Base-by-base conservation (phyloP, 805 yeast species). In the Metschnikowia corniflorae region DNA sequence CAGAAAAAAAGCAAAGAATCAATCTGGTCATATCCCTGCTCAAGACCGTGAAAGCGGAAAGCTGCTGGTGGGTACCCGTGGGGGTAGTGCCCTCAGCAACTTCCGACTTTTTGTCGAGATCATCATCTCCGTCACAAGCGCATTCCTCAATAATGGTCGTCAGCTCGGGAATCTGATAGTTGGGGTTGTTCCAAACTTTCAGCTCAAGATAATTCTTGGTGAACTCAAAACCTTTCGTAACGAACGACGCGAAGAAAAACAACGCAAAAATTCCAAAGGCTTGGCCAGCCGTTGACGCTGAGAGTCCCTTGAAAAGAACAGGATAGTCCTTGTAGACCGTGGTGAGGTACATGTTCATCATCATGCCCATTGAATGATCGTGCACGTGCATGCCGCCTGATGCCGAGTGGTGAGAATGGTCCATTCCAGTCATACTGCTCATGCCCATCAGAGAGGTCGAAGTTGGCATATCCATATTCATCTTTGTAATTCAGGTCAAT, bases 251-350 rank as follows among this genome's bases (percentile, higher is more conserved):
- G 18, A 73, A 73, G 53, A 84, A 75, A 16, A 84, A 54, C 10
- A 80, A 61, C 23, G 78, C 61, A 51, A 83, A 84, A 12, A 84
- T 82, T 16, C 91, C 94, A 56, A 84, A 84, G 0, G 86, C 88
- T 35, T 73, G 71, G 7, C 71, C 87, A 17, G 73, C 73, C 27
- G 60, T 63, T 2, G 63, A 47, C 2, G 91, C 91, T 9, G 53
- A 50, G 31, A 84, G 58, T 0, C 62, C 60, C 40, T 68, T 59
- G 61, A 84, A 84, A 5, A 84, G 51, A 0, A 84, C 86, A 0
- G 91, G 87, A 44, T 77, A 77, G 26, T 68, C 58, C 2, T 57
- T 44, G 57, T 65, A 83, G 2, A 58, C 50, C 0, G 75, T 60
- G 1, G 82, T 76, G 49, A 84, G 60, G 49, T 65, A 75, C 61